Evolutionary conservation across 2,329 filamentous ascomycete species (phyloP).

Genomic region (Anthostomella pinea): DNA sequence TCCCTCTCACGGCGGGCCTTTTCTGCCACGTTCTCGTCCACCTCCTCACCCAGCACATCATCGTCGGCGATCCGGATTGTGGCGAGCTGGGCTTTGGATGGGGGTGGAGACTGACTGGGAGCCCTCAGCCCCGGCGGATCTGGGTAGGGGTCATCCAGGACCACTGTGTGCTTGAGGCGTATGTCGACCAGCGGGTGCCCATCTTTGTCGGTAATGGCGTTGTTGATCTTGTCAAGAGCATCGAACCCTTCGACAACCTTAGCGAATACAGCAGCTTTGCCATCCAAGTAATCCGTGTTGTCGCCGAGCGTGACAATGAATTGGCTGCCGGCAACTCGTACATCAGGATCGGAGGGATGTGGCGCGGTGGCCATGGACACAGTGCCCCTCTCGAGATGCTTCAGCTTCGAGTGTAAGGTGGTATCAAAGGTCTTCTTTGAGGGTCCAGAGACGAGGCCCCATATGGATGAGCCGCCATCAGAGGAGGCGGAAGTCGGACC

Average conservation of each 20-base stretch:
- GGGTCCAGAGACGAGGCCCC: slow-evolving; percentile 73
- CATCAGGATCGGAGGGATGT: slow-evolving; percentile 71
- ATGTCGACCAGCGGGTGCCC: slow-evolving; percentile 92
- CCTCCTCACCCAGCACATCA: slow-evolving; percentile 68
- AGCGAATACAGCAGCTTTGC: slow-evolving; percentile 91
- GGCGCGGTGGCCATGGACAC: slow-evolving; percentile 97
- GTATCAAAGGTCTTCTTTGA: slow-evolving; percentile 75
- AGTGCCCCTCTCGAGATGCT: slow-evolving; percentile 84
- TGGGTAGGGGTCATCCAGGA: slow-evolving; percentile 88
- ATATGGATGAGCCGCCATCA: slow-evolving; percentile 91
- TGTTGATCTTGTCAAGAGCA: slow-evolving; percentile 88
- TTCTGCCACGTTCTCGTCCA: slow-evolving; percentile 77
- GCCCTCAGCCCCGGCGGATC: slow-evolving; percentile 76
- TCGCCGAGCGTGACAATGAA: slow-evolving; percentile 92
- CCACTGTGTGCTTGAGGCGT: slow-evolving; percentile 85
- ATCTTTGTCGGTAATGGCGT: slow-evolving; percentile 79
- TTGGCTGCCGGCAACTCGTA: slow-evolving; percentile 81
- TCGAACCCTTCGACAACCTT: slow-evolving; percentile 96
- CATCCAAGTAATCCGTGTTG: slow-evolving; percentile 85
- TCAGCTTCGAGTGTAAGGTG: slow-evolving; percentile 82
- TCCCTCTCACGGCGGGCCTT: slow-evolving; percentile 81
- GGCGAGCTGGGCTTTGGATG: slow-evolving; percentile 79
- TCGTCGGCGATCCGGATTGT: slow-evolving; percentile 92
- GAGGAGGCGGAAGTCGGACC: slow-evolving; percentile 80
- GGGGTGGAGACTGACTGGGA: slow-evolving; percentile 75